Conservation (phyloP, 2,329 filamentous ascomycete genomes). For the Aspergillus calidoustus region DNA sequence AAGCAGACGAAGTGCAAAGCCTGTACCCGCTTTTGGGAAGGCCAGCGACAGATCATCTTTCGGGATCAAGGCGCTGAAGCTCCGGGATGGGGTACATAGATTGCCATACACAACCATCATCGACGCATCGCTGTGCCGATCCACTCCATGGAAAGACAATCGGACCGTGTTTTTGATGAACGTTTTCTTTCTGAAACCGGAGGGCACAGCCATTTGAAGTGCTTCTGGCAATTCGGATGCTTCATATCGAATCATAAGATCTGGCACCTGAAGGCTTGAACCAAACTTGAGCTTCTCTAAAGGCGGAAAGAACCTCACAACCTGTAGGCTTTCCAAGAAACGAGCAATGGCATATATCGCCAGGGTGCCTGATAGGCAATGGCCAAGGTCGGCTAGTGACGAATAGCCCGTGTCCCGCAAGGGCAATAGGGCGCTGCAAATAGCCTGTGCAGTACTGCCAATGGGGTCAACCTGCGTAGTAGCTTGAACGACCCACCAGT, state of each 20-base stretch:
- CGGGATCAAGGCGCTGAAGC: conserved; percentile 31
- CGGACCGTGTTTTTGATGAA: conserved; percentile 42
- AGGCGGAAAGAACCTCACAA: conserved; percentile 34
- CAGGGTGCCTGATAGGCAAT: conserved; percentile 43
- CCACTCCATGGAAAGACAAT: conserved; percentile 45
- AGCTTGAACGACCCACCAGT: conserved; percentile 72
- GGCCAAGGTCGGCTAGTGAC: conserved; percentile 39
- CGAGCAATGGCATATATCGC: conserved; percentile 44
- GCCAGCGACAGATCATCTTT: conserved; percentile 37
- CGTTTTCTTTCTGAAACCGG: conserved; percentile 30
- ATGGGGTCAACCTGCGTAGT: conserved; percentile 19
- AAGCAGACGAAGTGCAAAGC: conserved; percentile 46
- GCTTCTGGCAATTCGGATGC: conserved; percentile 34
- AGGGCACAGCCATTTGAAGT: conserved; percentile 36
- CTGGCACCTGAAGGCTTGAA: conserved; percentile 38
- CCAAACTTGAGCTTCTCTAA: conserved; percentile 37
- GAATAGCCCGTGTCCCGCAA: conserved; percentile 29
- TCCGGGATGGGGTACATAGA: conserved; percentile 33
- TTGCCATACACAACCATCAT: conserved; percentile 44
- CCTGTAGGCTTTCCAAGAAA: conserved; percentile 37
- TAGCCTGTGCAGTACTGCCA: conserved; percentile 33
- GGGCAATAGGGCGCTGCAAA: conserved; percentile 35
- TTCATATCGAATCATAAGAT: conserved; percentile 41
- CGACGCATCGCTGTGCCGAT: conserved; percentile 36
- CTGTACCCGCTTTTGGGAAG: conserved; percentile 38